phyloP scores from a whole-genome alignment of 352 stramenopile genomes.

The Saprolegnia parasitica region DNA sequence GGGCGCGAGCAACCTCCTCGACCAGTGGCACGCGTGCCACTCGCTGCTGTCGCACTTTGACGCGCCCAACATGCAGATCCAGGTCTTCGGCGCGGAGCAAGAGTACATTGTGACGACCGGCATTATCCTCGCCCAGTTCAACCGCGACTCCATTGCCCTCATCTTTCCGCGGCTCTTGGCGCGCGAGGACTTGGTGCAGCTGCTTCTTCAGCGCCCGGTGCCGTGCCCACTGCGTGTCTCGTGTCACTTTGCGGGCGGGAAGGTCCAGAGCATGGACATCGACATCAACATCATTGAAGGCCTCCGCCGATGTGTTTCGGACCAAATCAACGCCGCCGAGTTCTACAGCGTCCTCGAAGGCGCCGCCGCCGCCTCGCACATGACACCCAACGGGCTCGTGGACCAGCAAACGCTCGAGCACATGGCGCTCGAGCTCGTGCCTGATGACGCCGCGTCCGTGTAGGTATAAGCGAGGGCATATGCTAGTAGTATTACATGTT shows the following conservation, averaged over 20 bases:
- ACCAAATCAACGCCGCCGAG: background rate
- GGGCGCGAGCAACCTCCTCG: slow-evolving; percentile 2
- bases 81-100: background rate
- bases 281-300: slow-evolving; percentile 14
- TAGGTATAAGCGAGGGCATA: no score
- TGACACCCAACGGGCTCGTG: background rate
- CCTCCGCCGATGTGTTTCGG: background rate
- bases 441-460: no score
- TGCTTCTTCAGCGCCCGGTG: background rate
- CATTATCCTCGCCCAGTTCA: slow-evolving; percentile 1
- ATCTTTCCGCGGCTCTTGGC: slow-evolving; percentile 3
- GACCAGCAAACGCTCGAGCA: background rate
- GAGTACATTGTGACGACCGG: slow-evolving; percentile 8
- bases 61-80: background rate
- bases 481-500: no score
- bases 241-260: slow-evolving; percentile 2
- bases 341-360: background rate
- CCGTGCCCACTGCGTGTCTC: slow-evolving; percentile 4
- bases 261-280: slow-evolving; percentile 14
- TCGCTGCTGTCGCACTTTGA: background rate
- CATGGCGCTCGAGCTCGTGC: background rate
- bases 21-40: slow-evolving; percentile 1
- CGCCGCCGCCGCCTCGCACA: background rate
- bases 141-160: background rate
- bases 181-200: slow-evolving; percentile 23